Evolutionary conservation across 345 rosid species (phyloP).

Genomic region (Hypericum perforatum): DNA sequence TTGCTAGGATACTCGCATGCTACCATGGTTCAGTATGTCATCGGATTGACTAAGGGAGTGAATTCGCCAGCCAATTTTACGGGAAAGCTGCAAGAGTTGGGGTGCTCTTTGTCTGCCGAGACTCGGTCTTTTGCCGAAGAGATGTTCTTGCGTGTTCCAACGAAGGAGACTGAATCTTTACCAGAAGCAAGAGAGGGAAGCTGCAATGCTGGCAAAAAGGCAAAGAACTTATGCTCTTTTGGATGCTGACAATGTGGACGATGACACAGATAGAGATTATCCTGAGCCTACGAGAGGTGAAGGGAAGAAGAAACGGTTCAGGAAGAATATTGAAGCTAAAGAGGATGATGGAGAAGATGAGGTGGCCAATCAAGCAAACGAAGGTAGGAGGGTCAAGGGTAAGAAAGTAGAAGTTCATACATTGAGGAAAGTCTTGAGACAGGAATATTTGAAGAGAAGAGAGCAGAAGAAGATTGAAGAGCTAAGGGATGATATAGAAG

Average conservation of each 20-base stretch:
- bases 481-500: constrained; percentile 88
- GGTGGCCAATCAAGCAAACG: constrained; percentile 35
- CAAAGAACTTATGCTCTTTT: constrained; percentile 52
- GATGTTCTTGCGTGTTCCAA: constrained; percentile 51
- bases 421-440: constrained; percentile 84
- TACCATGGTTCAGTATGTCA: constrained; percentile 61
- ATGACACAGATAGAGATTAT: constrained; percentile 14
- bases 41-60: constrained; percentile 63
- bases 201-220: constrained; percentile 66
- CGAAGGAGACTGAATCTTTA: constrained; percentile 47
- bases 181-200: constrained; percentile 78
- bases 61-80: constrained; percentile 47
- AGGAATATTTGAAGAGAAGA: constrained; percentile 83
- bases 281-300: constrained; percentile 39
- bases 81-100: constrained; percentile 40
- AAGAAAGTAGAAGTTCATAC: constrained; percentile 31
- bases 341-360: constrained; percentile 73
- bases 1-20: constrained; percentile 70
- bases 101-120: constrained; percentile 42
- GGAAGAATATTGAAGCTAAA: constrained; percentile 63
- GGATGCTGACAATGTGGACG: constrained; percentile 65
- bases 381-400: constrained; percentile 45
- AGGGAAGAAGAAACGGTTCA: constrained; percentile 55
- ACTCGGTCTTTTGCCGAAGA: constrained; percentile 50
- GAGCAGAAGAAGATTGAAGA: constrained; percentile 97